A percentile compares a stretch with the other conserved stretches of the same genome.
Evolutionary conservation across 805 yeast genomes (phyloP).

Genomic region (Isabelozyma pseudorhagii): DNA sequence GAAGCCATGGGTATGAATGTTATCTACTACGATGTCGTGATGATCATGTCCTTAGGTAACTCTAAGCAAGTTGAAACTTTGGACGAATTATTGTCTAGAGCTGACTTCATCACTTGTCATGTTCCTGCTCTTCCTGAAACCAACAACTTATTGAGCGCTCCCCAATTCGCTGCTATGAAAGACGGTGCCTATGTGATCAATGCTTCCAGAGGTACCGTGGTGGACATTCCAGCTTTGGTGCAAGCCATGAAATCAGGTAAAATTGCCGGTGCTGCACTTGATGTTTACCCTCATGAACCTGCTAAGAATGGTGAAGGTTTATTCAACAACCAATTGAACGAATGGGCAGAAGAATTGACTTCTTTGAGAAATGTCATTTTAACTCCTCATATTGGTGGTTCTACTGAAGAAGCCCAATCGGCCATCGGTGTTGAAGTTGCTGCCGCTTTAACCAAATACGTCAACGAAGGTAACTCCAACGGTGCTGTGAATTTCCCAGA

Average conservation of each 20-base stretch:
- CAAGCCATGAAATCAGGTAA: slow-evolving; percentile 90
- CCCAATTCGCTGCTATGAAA: slow-evolving; percentile 95
- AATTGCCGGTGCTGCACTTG: slow-evolving; percentile 95
- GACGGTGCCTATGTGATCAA: slow-evolving; percentile 92
- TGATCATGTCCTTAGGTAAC: slow-evolving; percentile 96
- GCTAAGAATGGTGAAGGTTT: slow-evolving; percentile 88
- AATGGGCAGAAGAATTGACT: slow-evolving; percentile 80
- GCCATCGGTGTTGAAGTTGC: slow-evolving; percentile 97
- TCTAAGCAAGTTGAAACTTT: slow-evolving; percentile 88
- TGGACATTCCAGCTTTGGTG: slow-evolving; percentile 91
- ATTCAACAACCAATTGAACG: slow-evolving; percentile 70
- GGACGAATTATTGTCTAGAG: slow-evolving; percentile 70
- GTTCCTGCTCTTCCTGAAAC: slow-evolving; percentile 96
- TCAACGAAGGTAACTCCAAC: slow-evolving; percentile 91
- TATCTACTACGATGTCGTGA: slow-evolving; percentile 83
- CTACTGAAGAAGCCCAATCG: slow-evolving; percentile 97
- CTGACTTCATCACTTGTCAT: slow-evolving; percentile 91
- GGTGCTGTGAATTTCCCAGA: slow-evolving; percentile 99
- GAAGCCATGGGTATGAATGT: slow-evolving; percentile 98
- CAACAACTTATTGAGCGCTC: slow-evolving; percentile 79
- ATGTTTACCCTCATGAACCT: slow-evolving; percentile 96
- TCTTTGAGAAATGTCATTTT: slow-evolving; percentile 83
- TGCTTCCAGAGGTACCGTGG: slow-evolving; percentile 97
- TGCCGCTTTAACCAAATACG: slow-evolving; percentile 79
- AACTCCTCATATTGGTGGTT: slow-evolving; percentile 98